Conservation (phyloP, 2,329 filamentous ascomycete genomes). For the Paraconiothyrium sp. region DNA sequence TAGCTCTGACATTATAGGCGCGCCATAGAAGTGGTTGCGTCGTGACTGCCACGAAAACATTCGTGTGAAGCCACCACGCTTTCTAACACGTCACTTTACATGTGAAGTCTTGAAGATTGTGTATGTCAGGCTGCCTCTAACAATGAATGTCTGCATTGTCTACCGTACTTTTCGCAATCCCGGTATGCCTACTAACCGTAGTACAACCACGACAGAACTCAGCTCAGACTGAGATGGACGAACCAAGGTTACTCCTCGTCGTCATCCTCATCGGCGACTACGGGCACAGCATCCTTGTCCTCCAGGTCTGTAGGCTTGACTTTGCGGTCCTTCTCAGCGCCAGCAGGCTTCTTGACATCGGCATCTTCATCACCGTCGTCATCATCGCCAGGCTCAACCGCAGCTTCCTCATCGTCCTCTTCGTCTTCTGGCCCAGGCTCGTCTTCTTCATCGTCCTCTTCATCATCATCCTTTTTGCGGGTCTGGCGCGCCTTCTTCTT, state of each 20-base stretch:
- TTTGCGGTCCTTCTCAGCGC: constrained; percentile 45
- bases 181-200: background rate
- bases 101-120: background rate
- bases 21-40: too few species aligned
- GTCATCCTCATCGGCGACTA: constrained; percentile 45
- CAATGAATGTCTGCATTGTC: background rate
- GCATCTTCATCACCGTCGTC: constrained; percentile 37
- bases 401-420: constrained; percentile 29
- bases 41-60: too few species aligned
- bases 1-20: too few species aligned
- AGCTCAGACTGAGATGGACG: background rate
- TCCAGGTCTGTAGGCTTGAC: constrained; percentile 37
- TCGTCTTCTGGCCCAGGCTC: constrained; percentile 44
- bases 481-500: constrained; percentile 47
- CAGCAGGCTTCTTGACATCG: constrained; percentile 49
- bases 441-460: constrained; percentile 43
- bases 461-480: constrained; percentile 44
- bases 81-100: background rate
- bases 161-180: constrained; percentile 1
- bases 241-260: constrained; percentile 22
- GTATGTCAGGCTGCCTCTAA: background rate
- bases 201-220: background rate
- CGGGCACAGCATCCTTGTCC: constrained; percentile 41
- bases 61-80: too few species aligned
- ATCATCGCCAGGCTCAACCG: constrained; percentile 34